A percentile compares a stretch with the other conserved stretches of the same genome.
phyloP scores from a whole-genome alignment of 2,329 filamentous ascomycete species.

The Leptoxyphium fumago region DNA sequence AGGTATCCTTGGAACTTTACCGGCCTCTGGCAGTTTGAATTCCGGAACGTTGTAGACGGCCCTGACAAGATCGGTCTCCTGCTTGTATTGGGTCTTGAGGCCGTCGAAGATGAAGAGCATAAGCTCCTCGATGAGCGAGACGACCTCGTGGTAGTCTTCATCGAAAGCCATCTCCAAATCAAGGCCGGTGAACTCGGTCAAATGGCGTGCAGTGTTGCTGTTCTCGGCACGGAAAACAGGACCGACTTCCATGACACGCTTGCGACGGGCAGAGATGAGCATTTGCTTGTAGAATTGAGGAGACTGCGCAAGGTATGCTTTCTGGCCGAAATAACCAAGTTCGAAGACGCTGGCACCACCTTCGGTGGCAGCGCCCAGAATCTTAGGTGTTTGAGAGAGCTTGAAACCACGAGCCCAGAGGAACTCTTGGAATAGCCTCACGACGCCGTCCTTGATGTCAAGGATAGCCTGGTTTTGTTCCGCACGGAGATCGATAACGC shows the following conservation, averaged over 20 bases:
- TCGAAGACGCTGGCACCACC: slow-evolving; percentile 86
- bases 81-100: slow-evolving; percentile 50
- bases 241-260: slow-evolving; percentile 64
- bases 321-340: slow-evolving; percentile 75
- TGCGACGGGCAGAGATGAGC: slow-evolving; percentile 63
- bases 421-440: slow-evolving; percentile 63
- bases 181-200: slow-evolving; percentile 80
- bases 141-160: slow-evolving; percentile 62
- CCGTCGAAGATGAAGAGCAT: slow-evolving; percentile 68
- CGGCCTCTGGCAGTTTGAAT: slow-evolving; percentile 59
- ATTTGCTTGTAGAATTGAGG: slow-evolving; percentile 83
- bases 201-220: slow-evolving; percentile 68
- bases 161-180: slow-evolving; percentile 86
- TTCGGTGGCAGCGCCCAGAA: slow-evolving; percentile 82
- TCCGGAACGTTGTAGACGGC: slow-evolving; percentile 62
- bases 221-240: slow-evolving; percentile 80
- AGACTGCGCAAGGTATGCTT: slow-evolving; percentile 65
- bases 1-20: slow-evolving; percentile 61
- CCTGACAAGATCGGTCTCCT: slow-evolving; percentile 59
- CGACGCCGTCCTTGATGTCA: slow-evolving; percentile 49
- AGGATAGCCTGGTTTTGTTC: slow-evolving; percentile 86
- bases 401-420: slow-evolving; percentile 61
- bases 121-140: slow-evolving; percentile 55
- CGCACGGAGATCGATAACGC: slow-evolving; percentile 80
- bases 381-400: slow-evolving; percentile 75